These are phyloP conservation scores for Linanthus parryae DNA, from an alignment of 148 eudicot genomes.

Conservation along the genomic window DNA sequence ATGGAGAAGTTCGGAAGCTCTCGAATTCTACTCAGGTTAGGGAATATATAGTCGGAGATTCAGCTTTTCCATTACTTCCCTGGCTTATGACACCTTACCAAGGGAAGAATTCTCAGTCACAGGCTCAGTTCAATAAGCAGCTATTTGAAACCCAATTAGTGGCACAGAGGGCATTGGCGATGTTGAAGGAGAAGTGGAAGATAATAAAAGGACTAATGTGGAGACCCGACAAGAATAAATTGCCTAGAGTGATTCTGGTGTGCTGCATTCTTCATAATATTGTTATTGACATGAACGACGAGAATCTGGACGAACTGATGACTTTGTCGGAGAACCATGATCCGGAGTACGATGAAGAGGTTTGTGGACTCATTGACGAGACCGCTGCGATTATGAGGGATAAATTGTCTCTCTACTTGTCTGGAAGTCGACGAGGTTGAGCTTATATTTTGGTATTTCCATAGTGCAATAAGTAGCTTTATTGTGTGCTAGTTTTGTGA, in stretches of 20 bases:
- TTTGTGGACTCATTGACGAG: slow-evolving; percentile 51
- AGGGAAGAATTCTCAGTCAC: slow-evolving; percentile 31
- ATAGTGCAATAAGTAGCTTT: no score
- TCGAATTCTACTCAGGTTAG: slow-evolving; percentile 28
- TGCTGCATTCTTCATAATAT: slow-evolving; percentile 92
- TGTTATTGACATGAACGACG: slow-evolving; percentile 72
- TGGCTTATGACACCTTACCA: slow-evolving; percentile 81
- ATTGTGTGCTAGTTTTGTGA: no score
- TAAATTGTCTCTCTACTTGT: slow-evolving; percentile 41
- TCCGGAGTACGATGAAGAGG: slow-evolving; percentile 43
- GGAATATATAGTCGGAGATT: slow-evolving; percentile 74
- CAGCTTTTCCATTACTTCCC: slow-evolving; percentile 58
- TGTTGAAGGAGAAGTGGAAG: slow-evolving; percentile 81
- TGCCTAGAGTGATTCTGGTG: slow-evolving; percentile 77
- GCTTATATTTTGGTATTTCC: no score
- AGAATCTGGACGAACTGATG: slow-evolving; percentile 39
- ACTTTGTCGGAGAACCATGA: slow-evolving; percentile 51
- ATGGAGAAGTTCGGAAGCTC: slow-evolving; percentile 27
- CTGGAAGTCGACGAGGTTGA: slow-evolving; percentile 22
- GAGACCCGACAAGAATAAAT: slow-evolving; percentile 79
- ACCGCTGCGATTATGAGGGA: slow-evolving; percentile 48
- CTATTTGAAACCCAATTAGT: slow-evolving; percentile 61
- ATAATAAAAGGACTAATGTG: slow-evolving; percentile 75
- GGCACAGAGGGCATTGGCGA: slow-evolving; percentile 60
- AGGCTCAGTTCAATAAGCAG: slow-evolving; percentile 53